These are phyloP conservation scores for Mangifera indica DNA, from an alignment of 345 rosid genomes.

Conservation along the genomic window DNA sequence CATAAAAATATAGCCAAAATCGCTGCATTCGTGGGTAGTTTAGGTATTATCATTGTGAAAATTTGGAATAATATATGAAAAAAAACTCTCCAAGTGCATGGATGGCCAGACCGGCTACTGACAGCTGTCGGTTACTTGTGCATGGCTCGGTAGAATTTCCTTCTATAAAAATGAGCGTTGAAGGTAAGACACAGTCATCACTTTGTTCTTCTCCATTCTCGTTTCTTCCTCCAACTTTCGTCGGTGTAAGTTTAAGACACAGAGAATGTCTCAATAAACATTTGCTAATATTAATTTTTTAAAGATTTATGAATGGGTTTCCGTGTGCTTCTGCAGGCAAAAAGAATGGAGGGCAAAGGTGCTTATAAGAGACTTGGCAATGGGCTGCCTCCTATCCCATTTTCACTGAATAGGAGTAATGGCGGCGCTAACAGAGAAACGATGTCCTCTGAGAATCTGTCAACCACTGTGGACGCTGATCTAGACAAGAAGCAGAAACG, in stretches of 20 bases:
- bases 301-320: neutral
- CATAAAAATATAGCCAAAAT: neutral
- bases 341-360: neutral
- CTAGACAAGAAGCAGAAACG: constrained; percentile 32
- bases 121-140: too few relatives aligned
- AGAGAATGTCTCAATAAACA: too few relatives aligned
- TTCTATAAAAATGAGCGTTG: too few relatives aligned
- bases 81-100: neutral
- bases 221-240: too few relatives aligned
- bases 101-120: neutral
- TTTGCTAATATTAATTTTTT: neutral
- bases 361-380: neutral
- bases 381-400: neutral
- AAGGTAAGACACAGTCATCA: too few relatives aligned
- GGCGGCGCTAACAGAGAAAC: neutral
- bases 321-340: neutral
- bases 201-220: too few relatives aligned
- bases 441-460: neutral
- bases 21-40: neutral
- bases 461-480: too few relatives aligned
- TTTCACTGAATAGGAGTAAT: neutral
- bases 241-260: too few relatives aligned
- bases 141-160: too few relatives aligned
- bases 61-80: constrained; percentile 1
- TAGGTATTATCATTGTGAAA: neutral